A percentile compares a stretch with the other conserved stretches of the same genome.
Evolutionary conservation across 2,329 filamentous ascomycete genomes (phyloP).

Genomic region (Sporothrix pseudoabietina): DNA sequence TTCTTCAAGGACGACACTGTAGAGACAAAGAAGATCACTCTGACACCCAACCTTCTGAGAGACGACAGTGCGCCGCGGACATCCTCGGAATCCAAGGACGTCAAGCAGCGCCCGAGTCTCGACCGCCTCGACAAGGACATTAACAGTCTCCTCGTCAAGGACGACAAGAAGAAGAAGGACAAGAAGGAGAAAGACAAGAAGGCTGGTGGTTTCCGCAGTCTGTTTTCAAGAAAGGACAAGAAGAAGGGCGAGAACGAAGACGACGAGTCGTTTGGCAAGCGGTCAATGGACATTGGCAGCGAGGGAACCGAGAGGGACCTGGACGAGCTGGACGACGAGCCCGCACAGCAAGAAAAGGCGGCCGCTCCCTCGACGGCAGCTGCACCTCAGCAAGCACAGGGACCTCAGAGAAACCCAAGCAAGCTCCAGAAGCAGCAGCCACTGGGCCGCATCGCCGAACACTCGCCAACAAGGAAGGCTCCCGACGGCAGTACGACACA

Average conservation of each 20-base stretch:
- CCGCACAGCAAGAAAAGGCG: conserved; percentile 52
- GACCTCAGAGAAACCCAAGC: conserved; percentile 59
- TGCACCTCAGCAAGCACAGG: conserved; percentile 39
- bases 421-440: conserved; percentile 72
- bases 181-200: conserved; percentile 71
- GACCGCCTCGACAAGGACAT: conserved; percentile 70
- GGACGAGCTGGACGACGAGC: conserved; percentile 49
- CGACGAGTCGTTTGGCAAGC: conserved; percentile 63
- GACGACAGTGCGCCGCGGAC: conserved; percentile 67
- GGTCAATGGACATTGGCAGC: conserved; percentile 58
- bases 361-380: conserved; percentile 70
- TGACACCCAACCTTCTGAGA: conserved; percentile 88
- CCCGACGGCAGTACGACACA: conserved; percentile 31
- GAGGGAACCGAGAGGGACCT: conserved; percentile 47
- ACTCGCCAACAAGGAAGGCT: conserved; percentile 49
- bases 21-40: conserved; percentile 95
- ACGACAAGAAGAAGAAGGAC: conserved; percentile 75
- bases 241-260: conserved; percentile 60
- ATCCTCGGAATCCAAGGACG: conserved; percentile 59
- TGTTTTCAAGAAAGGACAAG: conserved; percentile 66
- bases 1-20: conserved; percentile 96
- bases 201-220: conserved; percentile 58
- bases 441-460: conserved; percentile 38
- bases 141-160: conserved; percentile 52
- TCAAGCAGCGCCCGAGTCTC: conserved; percentile 65